phyloP scores from a whole-genome alignment of 164 flowering plant species.

The Vitis cinerea region DNA sequence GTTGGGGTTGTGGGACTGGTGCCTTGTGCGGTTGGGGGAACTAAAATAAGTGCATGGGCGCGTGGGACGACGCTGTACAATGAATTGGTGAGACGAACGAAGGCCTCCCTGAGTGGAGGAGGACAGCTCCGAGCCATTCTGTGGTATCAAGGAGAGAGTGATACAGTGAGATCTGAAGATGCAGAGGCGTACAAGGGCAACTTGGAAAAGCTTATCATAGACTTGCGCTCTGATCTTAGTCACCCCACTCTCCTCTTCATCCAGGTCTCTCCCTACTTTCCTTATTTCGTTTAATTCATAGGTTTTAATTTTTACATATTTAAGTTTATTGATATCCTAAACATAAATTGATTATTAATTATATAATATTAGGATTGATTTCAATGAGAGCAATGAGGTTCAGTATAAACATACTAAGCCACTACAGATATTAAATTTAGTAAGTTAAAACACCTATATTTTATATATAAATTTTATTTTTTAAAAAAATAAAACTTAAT shows the following conservation, averaged over 20 bases:
- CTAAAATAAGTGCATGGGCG: conserved; percentile 27
- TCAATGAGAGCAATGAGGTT: too few species aligned
- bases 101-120: conserved; percentile 13
- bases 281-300: neutral
- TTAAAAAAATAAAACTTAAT: too few species aligned
- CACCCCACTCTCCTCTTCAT: conserved; percentile 21
- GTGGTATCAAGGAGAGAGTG: conserved; percentile 54
- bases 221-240: conserved; percentile 32
- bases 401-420: too few species aligned
- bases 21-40: conserved; percentile 44
- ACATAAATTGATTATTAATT: too few species aligned
- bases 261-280: conserved; percentile 16
- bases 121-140: conserved; percentile 31
- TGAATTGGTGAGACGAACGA: conserved; percentile 24
- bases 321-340: neutral
- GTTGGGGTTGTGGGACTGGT: conserved; percentile 36
- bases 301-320: neutral
- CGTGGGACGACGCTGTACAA: conserved; percentile 20
- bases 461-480: too few species aligned
- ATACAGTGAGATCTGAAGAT: conserved; percentile 15
- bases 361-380: too few species aligned
- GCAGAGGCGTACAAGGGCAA: conserved; percentile 26
- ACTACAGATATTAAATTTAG: too few species aligned
- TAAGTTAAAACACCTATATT: too few species aligned
- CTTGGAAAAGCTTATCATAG: conserved; percentile 21